A percentile compares a stretch with the other conserved stretches of the same genome.
Conservation (phyloP, 2,329 filamentous ascomycete genomes). For the Trichoderma citrinoviride region DNA sequence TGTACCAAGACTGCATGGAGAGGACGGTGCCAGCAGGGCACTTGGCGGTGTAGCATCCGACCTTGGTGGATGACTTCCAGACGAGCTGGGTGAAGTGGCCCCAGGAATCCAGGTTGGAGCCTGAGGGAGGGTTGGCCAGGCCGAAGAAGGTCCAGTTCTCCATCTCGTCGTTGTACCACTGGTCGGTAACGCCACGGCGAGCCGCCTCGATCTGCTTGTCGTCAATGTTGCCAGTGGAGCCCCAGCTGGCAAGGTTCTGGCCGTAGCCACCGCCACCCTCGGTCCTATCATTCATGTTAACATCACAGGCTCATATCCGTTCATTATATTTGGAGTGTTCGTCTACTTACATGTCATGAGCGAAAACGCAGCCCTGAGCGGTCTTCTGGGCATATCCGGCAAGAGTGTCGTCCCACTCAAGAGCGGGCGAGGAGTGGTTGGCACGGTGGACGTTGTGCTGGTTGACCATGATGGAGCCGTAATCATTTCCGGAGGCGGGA, state of each 20-base stretch:
- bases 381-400: constrained; percentile 61
- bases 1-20: constrained; percentile 62
- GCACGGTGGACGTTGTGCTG: constrained; percentile 84
- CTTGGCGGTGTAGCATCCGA: constrained; percentile 66
- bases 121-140: constrained; percentile 52
- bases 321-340: too few relatives aligned
- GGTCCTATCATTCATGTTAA: constrained; percentile 44
- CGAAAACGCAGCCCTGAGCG: constrained; percentile 67
- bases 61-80: constrained; percentile 40
- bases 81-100: constrained; percentile 53
- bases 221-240: constrained; percentile 39
- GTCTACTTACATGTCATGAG: constrained; percentile 69
- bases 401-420: constrained; percentile 65
- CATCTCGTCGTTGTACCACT: constrained; percentile 87
- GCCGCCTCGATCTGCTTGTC: constrained; percentile 51
- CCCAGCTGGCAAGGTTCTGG: constrained; percentile 82
- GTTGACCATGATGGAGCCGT: constrained; percentile 50
- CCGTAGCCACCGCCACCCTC: constrained; percentile 66
- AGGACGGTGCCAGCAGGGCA: constrained; percentile 52
- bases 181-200: constrained; percentile 68
- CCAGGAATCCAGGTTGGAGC: constrained; percentile 61
- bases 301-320: too few relatives aligned
- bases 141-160: constrained; percentile 59
- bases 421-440: constrained; percentile 69
- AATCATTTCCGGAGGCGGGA: constrained; percentile 27